Conservation (phyloP, 805 yeast genomes). For the Ogataea angusta region DNA sequence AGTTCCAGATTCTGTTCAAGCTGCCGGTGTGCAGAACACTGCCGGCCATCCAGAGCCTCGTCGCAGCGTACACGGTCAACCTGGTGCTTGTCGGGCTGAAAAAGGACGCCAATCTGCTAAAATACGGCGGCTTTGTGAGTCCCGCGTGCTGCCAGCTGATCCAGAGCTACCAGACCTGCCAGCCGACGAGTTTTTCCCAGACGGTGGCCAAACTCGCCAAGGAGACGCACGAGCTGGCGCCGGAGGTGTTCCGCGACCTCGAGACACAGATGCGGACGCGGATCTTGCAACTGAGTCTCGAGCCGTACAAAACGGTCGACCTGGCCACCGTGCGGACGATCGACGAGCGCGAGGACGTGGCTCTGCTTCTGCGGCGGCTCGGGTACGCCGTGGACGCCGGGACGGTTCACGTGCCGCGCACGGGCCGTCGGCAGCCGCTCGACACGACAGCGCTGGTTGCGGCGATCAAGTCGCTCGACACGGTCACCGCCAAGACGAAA, state of each 20-base stretch:
- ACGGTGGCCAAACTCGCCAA: conserved; percentile 6
- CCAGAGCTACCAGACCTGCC: conserved; percentile 15
- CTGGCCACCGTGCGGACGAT: conserved; percentile 2
- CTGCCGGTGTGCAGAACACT: conserved; percentile 9
- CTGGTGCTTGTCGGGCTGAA: conserved; percentile 7
- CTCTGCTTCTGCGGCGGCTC: conserved; percentile 6
- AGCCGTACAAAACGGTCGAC: conserved; percentile 5
- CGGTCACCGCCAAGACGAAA: neutral
- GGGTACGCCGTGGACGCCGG: conserved; percentile 11
- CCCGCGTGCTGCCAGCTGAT: conserved; percentile 10
- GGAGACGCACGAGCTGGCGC: neutral
- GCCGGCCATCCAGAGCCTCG: conserved; percentile 4
- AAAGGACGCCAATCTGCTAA: conserved; percentile 14
- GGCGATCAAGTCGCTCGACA: conserved; percentile 7
- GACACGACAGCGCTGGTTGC: conserved; percentile 3
- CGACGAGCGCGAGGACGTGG: conserved; percentile 4
- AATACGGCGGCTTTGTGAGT: conserved; percentile 10
- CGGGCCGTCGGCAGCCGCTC: neutral
- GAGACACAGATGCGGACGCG: conserved; percentile 11
- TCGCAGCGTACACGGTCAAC: conserved; percentile 19
- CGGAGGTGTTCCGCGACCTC: conserved; percentile 10
- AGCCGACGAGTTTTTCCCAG: conserved; percentile 11
- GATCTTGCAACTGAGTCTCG: conserved; percentile 7
- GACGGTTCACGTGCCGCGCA: neutral
- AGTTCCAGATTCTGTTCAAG: conserved; percentile 20